These are phyloP conservation scores for Puccinia hordei DNA, from an alignment of 1,284 basidiomycete genomes.

Conservation along the genomic window DNA sequence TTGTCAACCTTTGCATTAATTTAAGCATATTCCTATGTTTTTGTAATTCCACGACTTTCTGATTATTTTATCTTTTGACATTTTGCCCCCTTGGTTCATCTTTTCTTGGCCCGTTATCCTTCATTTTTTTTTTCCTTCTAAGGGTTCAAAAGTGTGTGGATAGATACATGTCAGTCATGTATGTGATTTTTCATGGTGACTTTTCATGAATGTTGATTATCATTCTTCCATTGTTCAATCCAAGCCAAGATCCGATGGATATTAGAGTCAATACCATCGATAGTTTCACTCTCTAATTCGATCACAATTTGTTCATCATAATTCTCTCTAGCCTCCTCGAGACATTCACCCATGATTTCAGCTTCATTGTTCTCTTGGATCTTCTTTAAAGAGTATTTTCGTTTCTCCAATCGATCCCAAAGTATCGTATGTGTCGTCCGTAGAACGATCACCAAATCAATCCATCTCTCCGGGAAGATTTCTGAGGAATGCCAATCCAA, in stretches of 20 bases:
- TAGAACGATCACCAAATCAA: slow-evolving; percentile 92
- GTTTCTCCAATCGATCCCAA: slow-evolving; percentile 90
- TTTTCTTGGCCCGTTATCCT: neutral
- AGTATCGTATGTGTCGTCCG: slow-evolving; percentile 82
- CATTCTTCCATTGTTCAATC: slow-evolving; percentile 75
- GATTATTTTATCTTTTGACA: too few relatives aligned
- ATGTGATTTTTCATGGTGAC: too few relatives aligned
- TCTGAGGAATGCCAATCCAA: slow-evolving; percentile 98
- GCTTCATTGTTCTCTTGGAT: slow-evolving; percentile 98
- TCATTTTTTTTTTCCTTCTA: neutral
- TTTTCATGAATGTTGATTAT: slow-evolving; percentile 57
- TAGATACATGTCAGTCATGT: neutral
- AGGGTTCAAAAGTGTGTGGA: neutral
- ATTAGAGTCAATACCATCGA: slow-evolving; percentile 82
- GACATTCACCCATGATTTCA: slow-evolving; percentile 93
- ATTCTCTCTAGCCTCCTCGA: slow-evolving; percentile 81
- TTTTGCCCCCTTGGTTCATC: too few relatives aligned
- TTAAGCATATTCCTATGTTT: too few relatives aligned
- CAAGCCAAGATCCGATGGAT: slow-evolving; percentile 80
- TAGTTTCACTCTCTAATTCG: slow-evolving; percentile 76
- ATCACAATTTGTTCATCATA: slow-evolving; percentile 85
- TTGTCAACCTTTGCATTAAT: neutral
- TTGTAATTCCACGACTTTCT: too few relatives aligned
- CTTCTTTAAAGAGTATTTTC: slow-evolving; percentile 85
- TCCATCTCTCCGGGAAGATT: slow-evolving; percentile 91